A percentile compares a stretch with the other conserved stretches of the same genome.
These are phyloP conservation scores for Ceratocystis variospora DNA, from an alignment of 2,329 filamentous ascomycete species.

Conservation along the genomic window DNA sequence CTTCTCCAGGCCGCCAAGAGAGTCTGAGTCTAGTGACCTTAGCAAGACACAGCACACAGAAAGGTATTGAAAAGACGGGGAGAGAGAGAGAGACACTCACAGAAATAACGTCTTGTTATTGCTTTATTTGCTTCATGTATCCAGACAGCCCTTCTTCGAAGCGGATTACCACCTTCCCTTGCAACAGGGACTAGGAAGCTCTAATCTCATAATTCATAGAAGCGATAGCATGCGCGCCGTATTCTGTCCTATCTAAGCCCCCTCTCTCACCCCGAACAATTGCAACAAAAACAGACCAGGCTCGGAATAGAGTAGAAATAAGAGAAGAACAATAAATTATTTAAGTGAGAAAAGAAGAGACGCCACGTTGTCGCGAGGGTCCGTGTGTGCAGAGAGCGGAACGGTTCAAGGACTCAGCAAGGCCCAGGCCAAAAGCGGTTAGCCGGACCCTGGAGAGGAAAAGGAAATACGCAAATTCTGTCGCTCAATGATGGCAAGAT, in stretches of 20 bases:
- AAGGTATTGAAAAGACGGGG: neutral
- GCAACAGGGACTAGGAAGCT: neutral
- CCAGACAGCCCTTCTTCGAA: neutral
- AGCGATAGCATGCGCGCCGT: neutral
- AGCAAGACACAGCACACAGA: neutral
- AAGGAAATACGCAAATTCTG: neutral
- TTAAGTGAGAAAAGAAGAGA: neutral
- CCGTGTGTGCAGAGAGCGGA: neutral
- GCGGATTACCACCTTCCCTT: no score
- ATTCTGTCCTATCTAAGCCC: neutral
- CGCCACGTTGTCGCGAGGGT: neutral
- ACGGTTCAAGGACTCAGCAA: neutral
- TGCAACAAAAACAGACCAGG: neutral
- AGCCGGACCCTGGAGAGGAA: neutral
- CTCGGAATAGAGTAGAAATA: neutral
- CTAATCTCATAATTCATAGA: neutral
- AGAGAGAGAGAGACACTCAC: neutral
- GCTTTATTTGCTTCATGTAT: neutral
- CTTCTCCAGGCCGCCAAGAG: conserved; percentile 1
- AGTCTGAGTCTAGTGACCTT: neutral
- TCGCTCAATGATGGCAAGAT: no score
- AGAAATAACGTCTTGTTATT: no score
- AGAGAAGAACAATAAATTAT: neutral
- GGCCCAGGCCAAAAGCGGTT: neutral
- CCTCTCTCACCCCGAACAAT: neutral